Percentiles rank a stretch among this genome's conserved stretches.
These are phyloP conservation scores for Cryoendolithus antarcticus DNA, from an alignment of 2,329 filamentous ascomycete species.

Conservation along the genomic window DNA sequence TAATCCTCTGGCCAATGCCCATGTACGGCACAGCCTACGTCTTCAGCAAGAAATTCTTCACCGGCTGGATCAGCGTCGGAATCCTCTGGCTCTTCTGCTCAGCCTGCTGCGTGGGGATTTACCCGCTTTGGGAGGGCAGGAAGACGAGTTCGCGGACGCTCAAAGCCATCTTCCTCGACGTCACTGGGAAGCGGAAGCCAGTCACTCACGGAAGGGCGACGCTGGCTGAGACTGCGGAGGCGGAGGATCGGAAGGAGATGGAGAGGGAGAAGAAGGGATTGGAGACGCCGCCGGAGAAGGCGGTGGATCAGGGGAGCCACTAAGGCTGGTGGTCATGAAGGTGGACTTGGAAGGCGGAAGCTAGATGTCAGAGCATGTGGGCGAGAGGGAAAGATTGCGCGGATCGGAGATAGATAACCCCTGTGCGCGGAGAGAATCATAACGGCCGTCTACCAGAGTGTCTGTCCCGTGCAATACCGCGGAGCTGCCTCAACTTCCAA, in stretches of 20 bases:
- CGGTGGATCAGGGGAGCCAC: too few species aligned
- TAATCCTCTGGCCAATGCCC: conserved; percentile 85
- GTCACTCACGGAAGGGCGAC: conserved; percentile 21
- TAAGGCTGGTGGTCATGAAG: too few species aligned
- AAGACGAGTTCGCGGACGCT: conserved; percentile 50
- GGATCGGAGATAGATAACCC: too few species aligned
- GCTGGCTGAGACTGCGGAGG: conserved; percentile 13
- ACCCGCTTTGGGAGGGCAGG: conserved; percentile 69
- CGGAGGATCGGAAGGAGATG: background rate
- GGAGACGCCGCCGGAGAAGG: too few species aligned
- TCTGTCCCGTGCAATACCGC: too few species aligned
- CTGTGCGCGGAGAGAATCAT: too few species aligned
- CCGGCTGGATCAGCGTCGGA: conserved; percentile 33
- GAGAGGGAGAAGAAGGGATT: too few species aligned
- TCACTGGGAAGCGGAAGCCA: conserved; percentile 30
- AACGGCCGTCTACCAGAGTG: too few species aligned
- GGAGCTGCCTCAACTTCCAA: too few species aligned
- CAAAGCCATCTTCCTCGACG: conserved; percentile 49
- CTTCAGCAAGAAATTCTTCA: conserved; percentile 68
- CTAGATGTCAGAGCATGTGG: too few species aligned
- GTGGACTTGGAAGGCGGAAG: too few species aligned
- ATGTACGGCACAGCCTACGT: conserved; percentile 76
- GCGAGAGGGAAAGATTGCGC: too few species aligned
- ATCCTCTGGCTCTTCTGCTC: conserved; percentile 46
- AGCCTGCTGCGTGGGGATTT: conserved; percentile 61